phyloP scores from a whole-genome alignment of 2,329 filamentous ascomycete species.

The Epichloe bromicola region DNA sequence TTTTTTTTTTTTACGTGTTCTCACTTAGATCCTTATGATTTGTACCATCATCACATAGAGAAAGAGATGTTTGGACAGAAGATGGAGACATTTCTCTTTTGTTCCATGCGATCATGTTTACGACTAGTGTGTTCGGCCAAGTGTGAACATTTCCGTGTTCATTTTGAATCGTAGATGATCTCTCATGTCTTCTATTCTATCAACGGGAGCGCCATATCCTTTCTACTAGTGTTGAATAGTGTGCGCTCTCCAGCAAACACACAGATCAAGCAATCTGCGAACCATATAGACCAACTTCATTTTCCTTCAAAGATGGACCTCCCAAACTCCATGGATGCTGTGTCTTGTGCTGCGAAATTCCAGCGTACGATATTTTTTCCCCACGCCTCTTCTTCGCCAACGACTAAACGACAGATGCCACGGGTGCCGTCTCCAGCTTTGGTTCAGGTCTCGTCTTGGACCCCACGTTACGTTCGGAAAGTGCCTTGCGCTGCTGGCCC shows the following conservation, averaged over 20 bases:
- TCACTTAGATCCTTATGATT: conserved; percentile 3
- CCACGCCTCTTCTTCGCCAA: neutral
- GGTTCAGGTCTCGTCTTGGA: conserved; percentile 8
- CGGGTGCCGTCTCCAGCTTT: conserved; percentile 11
- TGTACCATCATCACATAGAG: conserved; percentile 27
- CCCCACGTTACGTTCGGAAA: conserved; percentile 22
- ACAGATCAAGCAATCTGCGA: neutral
- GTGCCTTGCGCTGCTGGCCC: conserved; percentile 19
- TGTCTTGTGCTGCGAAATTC: neutral
- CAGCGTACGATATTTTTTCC: neutral
- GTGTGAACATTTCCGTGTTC: neutral
- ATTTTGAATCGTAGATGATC: neutral
- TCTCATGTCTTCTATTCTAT: neutral
- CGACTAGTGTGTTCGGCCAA: neutral
- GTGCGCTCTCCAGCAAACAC: neutral
- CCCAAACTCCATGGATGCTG: conserved; percentile 8
- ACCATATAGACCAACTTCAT: neutral
- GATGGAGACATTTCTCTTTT: neutral
- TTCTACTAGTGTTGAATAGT: neutral
- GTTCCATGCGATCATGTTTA: neutral
- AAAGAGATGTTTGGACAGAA: neutral
- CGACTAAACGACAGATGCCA: conserved; percentile 10
- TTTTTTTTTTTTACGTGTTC: neutral
- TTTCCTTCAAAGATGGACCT: neutral
- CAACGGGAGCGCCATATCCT: neutral